A percentile compares a stretch with the other conserved stretches of the same genome.
Conservation (phyloP, 192 early-diverging fungal genomes). For the Nowakowskiella sp. region DNA sequence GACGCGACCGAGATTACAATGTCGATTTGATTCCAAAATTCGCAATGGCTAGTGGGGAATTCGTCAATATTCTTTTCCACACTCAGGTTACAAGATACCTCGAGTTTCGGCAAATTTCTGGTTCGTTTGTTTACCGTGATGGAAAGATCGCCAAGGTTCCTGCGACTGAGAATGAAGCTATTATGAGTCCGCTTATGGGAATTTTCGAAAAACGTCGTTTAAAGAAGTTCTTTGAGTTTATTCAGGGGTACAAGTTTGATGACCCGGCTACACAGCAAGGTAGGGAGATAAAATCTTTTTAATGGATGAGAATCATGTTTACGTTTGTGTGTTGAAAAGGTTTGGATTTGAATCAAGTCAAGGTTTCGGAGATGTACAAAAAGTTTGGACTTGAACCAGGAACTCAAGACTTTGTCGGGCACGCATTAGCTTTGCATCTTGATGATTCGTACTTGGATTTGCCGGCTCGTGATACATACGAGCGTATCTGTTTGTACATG, state of each 20-base stretch:
- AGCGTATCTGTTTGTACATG: conserved; percentile 87
- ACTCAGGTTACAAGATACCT: conserved; percentile 97
- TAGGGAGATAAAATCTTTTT: too few species aligned
- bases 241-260: conserved; percentile 81
- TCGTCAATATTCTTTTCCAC: conserved; percentile 93
- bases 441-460: conserved; percentile 67
- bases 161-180: conserved; percentile 76
- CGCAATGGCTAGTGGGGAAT: conserved; percentile 97
- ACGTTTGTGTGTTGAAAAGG: conserved; percentile 28
- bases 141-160: conserved; percentile 95
- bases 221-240: conserved; percentile 93
- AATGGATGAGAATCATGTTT: conserved; percentile 2
- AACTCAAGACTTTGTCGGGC: conserved; percentile 97
- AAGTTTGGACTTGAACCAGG: conserved; percentile 87
- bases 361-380: conserved; percentile 81
- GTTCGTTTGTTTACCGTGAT: conserved; percentile 85
- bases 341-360: conserved; percentile 63
- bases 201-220: conserved; percentile 88
- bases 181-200: conserved; percentile 79
- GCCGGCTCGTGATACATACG: conserved; percentile 77
- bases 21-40: conserved; percentile 99
- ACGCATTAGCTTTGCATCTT: conserved; percentile 91
- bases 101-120: conserved; percentile 92
- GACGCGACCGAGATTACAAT: conserved; percentile 80
- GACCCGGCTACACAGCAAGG: conserved; percentile 75